These are phyloP conservation scores for Ogataea pini DNA, from an alignment of 805 yeast genomes.

Conservation along the genomic window DNA sequence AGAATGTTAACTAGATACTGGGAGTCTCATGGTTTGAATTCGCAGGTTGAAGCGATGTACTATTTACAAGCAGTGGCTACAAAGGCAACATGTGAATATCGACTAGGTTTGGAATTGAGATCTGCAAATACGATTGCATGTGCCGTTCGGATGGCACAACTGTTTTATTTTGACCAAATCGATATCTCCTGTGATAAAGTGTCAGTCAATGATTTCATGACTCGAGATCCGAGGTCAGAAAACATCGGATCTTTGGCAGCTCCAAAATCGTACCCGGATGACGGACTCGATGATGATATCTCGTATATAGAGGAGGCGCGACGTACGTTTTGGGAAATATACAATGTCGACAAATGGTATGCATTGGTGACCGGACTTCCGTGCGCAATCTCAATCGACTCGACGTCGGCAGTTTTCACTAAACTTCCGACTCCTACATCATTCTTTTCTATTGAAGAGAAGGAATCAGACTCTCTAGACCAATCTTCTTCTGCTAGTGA, in stretches of 20 bases:
- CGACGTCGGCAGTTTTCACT: constrained; percentile 30
- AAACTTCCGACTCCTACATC: constrained; percentile 35
- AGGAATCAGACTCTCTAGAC: background rate
- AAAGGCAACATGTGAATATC: constrained; percentile 31
- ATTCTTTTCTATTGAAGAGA: constrained; percentile 16
- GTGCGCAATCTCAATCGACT: constrained; percentile 31
- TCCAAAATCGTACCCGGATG: constrained; percentile 14
- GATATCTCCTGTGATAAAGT: constrained; percentile 23
- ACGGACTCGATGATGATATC: constrained; percentile 27
- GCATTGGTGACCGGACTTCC: constrained; percentile 35
- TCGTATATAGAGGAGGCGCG: constrained; percentile 33
- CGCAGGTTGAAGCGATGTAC: constrained; percentile 24
- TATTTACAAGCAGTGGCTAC: constrained; percentile 28
- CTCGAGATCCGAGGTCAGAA: background rate
- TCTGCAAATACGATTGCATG: constrained; percentile 31
- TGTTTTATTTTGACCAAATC: constrained; percentile 34
- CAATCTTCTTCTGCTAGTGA: too few species aligned
- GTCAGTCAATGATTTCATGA: background rate
- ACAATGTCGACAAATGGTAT: constrained; percentile 34
- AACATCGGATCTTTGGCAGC: background rate
- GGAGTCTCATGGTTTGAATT: constrained; percentile 16
- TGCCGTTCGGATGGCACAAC: constrained; percentile 31
- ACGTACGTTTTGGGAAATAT: constrained; percentile 36
- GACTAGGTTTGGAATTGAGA: constrained; percentile 27
- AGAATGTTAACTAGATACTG: constrained; percentile 21